Percentiles rank a stretch among this genome's conserved stretches.
Conservation (phyloP, 768 basidiomycete genomes). For the Pulveroboletus sp. region DNA sequence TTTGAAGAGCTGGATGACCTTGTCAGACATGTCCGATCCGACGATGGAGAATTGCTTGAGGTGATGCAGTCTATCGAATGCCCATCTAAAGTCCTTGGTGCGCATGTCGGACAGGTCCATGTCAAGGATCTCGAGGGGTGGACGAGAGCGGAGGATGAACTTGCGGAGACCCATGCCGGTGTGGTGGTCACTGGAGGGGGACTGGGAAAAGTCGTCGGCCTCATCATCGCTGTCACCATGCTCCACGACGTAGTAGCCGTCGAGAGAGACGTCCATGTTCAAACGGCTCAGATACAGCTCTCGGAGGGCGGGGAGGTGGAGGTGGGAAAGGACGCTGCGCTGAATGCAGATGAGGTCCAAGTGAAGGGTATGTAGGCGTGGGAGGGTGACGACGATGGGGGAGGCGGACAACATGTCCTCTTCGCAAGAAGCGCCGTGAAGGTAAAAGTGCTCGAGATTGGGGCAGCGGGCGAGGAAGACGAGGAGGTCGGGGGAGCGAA, state of each 20-base stretch:
- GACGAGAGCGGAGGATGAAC: slow-evolving; percentile 56
- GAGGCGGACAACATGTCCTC: slow-evolving; percentile 27
- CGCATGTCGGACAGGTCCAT: slow-evolving; percentile 85
- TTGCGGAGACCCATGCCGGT: slow-evolving; percentile 77
- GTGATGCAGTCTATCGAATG: slow-evolving; percentile 51
- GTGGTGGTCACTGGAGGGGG: slow-evolving; percentile 70
- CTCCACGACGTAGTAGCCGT: slow-evolving; percentile 39
- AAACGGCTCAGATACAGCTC: slow-evolving; percentile 63
- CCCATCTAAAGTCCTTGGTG: slow-evolving; percentile 72
- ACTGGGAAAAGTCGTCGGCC: slow-evolving; percentile 68
- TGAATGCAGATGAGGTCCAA: slow-evolving; percentile 58
- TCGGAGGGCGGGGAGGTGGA: slow-evolving; percentile 57
- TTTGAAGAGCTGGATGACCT: slow-evolving; percentile 56
- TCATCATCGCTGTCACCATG: slow-evolving; percentile 74
- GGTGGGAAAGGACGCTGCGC: slow-evolving; percentile 59
- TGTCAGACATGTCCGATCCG: slow-evolving; percentile 79
- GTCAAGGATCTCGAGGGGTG: slow-evolving; percentile 60
- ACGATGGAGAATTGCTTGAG: slow-evolving; percentile 69
- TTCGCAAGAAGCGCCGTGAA: slow-evolving; percentile 52
- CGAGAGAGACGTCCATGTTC: slow-evolving; percentile 52
- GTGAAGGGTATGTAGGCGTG: slow-evolving; percentile 52
- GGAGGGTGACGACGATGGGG: slow-evolving; percentile 49
- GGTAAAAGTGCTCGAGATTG: slow-evolving; percentile 53
- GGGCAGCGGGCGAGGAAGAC: slow-evolving; percentile 61
- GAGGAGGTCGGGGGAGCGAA: slow-evolving; percentile 49